Conservation (phyloP, 441 rosid genomes). For the Bocquillonia castaneifolia region DNA sequence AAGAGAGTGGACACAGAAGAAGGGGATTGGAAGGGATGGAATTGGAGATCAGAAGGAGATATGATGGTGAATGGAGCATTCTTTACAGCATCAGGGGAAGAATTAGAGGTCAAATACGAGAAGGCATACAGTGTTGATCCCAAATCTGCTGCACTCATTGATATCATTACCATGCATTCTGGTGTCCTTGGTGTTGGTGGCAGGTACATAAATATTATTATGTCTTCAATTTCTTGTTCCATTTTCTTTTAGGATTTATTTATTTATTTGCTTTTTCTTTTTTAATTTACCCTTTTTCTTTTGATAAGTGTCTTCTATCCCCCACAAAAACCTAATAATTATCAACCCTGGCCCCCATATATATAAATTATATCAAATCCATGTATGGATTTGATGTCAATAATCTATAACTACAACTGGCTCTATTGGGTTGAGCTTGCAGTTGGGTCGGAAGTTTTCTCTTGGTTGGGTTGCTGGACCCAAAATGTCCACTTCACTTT, state of each 20-base stretch:
- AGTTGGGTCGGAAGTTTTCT: background rate
- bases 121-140: constrained; percentile 89
- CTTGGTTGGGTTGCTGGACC: background rate
- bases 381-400: background rate
- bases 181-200: constrained; percentile 94
- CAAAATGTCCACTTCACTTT: background rate
- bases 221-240: background rate
- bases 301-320: background rate
- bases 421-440: background rate
- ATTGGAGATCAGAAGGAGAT: constrained; percentile 95
- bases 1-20: constrained; percentile 67
- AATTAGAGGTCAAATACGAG: constrained; percentile 63
- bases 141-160: constrained; percentile 63
- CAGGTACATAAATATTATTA: constrained; percentile 39
- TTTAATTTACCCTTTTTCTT: background rate
- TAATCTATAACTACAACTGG: background rate
- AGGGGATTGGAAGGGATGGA: constrained; percentile 71
- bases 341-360: background rate
- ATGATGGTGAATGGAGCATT: constrained; percentile 84
- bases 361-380: background rate
- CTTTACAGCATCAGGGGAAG: constrained; percentile 75
- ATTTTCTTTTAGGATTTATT: background rate
- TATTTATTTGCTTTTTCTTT: background rate
- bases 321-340: background rate
- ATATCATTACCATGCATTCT: constrained; percentile 60